Percentiles rank a stretch among this genome's conserved stretches.
Evolutionary conservation across 2,329 filamentous ascomycete species (phyloP).

Genomic region (Rutstroemia sp.): DNA sequence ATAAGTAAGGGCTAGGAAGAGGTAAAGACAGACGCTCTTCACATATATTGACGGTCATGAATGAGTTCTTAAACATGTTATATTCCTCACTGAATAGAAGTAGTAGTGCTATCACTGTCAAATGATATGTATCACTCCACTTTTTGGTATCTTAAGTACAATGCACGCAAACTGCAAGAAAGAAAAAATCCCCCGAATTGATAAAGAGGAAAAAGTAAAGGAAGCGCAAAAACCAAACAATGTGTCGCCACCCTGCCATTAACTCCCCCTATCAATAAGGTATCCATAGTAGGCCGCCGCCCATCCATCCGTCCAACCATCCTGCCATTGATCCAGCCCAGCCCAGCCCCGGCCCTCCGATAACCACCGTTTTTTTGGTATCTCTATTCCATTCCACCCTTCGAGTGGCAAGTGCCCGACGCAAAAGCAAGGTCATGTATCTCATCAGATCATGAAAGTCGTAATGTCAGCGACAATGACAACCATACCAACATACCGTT

Average conservation of each 20-base stretch:
- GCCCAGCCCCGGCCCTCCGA: background rate
- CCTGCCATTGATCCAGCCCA: background rate
- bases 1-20: no score
- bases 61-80: background rate
- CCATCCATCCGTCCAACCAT: background rate
- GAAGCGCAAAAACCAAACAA: background rate
- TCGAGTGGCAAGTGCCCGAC: background rate
- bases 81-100: background rate
- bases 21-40: no score
- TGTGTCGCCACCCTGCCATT: slow-evolving; percentile 6
- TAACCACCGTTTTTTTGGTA: background rate
- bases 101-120: background rate
- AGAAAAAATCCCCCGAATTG: background rate
- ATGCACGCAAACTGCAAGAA: background rate
- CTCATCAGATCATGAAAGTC: slow-evolving; percentile 11
- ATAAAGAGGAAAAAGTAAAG: background rate
- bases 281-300: background rate
- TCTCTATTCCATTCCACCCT: background rate
- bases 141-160: slow-evolving; percentile 6
- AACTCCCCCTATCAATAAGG: slow-evolving; percentile 6
- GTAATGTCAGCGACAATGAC: slow-evolving; percentile 1
- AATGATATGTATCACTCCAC: background rate
- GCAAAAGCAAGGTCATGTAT: slow-evolving; percentile 1
- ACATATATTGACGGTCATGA: background rate
- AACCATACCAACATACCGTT: background rate